Base-by-base conservation (phyloP, 1,284 basidiomycete genomes). In the Caloboletus inedulis region DNA sequence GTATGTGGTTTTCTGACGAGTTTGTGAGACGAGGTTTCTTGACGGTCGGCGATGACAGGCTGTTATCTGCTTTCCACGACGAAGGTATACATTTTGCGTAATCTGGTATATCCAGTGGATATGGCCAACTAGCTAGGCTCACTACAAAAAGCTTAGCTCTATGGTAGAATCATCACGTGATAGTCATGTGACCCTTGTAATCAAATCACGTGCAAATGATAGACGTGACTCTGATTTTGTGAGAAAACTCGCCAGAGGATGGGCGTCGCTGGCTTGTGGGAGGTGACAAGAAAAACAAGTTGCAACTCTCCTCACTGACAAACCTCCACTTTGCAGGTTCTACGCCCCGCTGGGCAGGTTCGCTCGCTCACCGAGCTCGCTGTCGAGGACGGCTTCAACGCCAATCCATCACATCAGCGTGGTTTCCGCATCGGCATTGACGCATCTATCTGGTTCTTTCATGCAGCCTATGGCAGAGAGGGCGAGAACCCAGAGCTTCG, bases 381-480 rank as follows among this genome's bases (percentile, higher is more conserved):
- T 2, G 79, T 90, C 30, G 74, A 75, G 23, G 84, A 88, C 47
- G 87, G 87, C 0, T 89, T 91, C 60, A 74, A 81, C 47, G 73
- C 75, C n/a, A 86, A 86, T 56, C 74, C 75, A 0, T 69, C 74
- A 23, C 75, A 76, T 25, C 71, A 77, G 29, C 78, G 86, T 12
- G 88, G 87, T 6, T 84, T 82, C 55, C 79, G 88, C 19, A 72
- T 91, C 23, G 88, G 88, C 7, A 87, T 91, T 41, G 89, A 91
- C 61, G 86, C 88, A 9, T 87, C 84, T 37, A 89, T 91, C 51
- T 91, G 88, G 88, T 88, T 90, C 63, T 89, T 84, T 58, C 88
- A 90, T 56, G 85, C 87, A 0, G 77, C 84, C 36, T 81, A 87
- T 58, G 85, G 87, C 8, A 76, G 72, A 49, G 87, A 89, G 60